Evolutionary conservation across 1,284 basidiomycete species (phyloP), one percentile per base, ranked within the genome.

Genomic region (Cystobasidium slooffiae): DNA sequence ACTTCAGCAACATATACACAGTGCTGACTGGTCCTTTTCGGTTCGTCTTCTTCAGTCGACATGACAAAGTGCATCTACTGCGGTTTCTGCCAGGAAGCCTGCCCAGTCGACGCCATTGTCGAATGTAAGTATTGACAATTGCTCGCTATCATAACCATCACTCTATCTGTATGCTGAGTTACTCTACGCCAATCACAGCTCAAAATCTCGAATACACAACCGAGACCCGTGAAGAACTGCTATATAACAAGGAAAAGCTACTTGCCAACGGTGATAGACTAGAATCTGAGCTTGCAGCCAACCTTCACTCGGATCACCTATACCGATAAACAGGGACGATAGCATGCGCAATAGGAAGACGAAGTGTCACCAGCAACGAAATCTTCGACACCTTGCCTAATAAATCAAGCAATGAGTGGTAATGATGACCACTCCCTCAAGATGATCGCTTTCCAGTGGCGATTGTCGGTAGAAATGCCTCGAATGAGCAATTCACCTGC

Each of bases 31-130:
- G 43, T 47, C 12, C 46, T 67, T 52, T 73, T 31, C 49, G 18
- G 10, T 56, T 56, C 22, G 22, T 39, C 9, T 43, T 31, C 6
- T 58, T 6, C 62, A 73, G 70, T 73, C 73, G 67, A 89, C 76
- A 94, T 74, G 69, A 52, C 51, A 22, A 69, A 81, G 86, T 97
- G 95, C 84, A 97, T 98, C 82, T 97, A 97, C 86, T 97, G 94
- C 72, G 73, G 75, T 49, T 79, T 77, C 76, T 78, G 77, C 84
- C 94, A 97, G 84, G 97, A 99, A 85, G 97, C 97, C 44, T 99
- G 97, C 84, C 97, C 97, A 14, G 97, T 99, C 75, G 97, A 99
- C 84, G 97, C 97, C 73, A 99, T 99, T 80, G 97, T 99, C 75
- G 97, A 99, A 86, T 97, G 94, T 95, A 82, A 80, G 92, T 86